Evolutionary conservation across 768 basidiomycete genomes (phyloP), one percentile per base, ranked within the genome.

Genomic region (Calvatia gigantea): DNA sequence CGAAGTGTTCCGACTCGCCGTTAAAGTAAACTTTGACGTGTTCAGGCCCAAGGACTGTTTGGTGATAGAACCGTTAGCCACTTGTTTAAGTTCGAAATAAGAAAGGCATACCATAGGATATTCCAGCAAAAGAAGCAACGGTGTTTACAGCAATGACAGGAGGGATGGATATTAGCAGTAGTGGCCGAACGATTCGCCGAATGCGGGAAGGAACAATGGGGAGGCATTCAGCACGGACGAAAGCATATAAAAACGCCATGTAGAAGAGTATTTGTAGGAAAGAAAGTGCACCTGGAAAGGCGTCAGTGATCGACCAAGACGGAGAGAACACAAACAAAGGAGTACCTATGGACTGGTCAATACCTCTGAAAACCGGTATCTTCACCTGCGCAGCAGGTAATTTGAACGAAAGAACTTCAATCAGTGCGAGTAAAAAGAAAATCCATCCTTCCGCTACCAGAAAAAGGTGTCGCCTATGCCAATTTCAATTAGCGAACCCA

Each of bases 241-340:
- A 78, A 51, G 82, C 69, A 69, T 79, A 85, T 49, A 90, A 73
- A 69, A 84, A 88, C 52, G 78, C 52, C 17, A 74, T 81, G 70
- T 86, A 89, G 42, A 83, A 70, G 37, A 89, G 70, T 43, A 91
- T 70, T 9, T 89, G 87, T 21, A 85, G 63, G 62, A 82, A 85
- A 2, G 90, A 89, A 39, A 76, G 64, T 39, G 77, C 75, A 38
- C 73, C 87, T 80, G 54, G 70, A 66, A 27, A 23, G 23, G 17
- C n/a, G 9, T 58, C 6, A 47, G 31, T 31, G 11, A 14, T 31
- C 21, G 11, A 19, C 11, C 19, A 21, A 42, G 39, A 42, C 19
- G n/a, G 12, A 9, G 12, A 7, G 41, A 12, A 12, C 9, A 4
- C 19, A 9, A 42, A n/a, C n/a, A n/a, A n/a, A n/a, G n/a, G n/a